Evolutionary conservation across 1,139 yeast genomes (phyloP), one percentile per base, ranked within the genome.

Genomic region (Suhomyces kunorum): DNA sequence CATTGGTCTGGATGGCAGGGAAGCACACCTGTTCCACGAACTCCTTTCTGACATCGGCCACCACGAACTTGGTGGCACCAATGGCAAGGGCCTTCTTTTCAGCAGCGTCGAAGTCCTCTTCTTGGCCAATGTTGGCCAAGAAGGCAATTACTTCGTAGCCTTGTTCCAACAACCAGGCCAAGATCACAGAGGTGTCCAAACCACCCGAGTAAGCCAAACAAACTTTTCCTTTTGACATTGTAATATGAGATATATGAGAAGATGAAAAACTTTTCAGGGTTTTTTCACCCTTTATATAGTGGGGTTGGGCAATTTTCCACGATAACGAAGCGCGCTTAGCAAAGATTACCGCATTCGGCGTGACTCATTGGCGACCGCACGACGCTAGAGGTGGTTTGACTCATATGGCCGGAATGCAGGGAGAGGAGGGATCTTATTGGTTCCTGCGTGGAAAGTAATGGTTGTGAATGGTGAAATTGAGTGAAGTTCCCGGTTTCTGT

Each of bases 161-260:
- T 74, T 92, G 81, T 68, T 92, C 98, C 55, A 92, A 79, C 66
- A 92, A 81, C 98, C 98, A 92, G 41, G 98, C 98, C 54, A 92
- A 81, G 59, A 92, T 92, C 47, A 94, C 88, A 28, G 97, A 89
- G 76, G 98, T 92, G 65, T 92, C 98, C 60, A 92, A 81, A 74
- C 98, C 98, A 60, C 98, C 98, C 42, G 98, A 92, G 76, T 92
- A 92, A 42, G 98, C 98, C 68, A 92, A 83, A 80, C 98, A 90
- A 71, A 90, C 98, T 74, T 90, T 90, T 66, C 98, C 98, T 72
- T 90, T 90, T 45, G 95, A 84, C 96, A 89, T 88, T 58, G 57
- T 48, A 17, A 17, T 27, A 38, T 39, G 39, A 37, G 25, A 36
- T 38, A 30, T 36, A 39, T 40, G 28, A 40, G 48, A 53, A 16